These are phyloP conservation scores for Cydonia oblonga DNA, from an alignment of 331 rosid species.

Conservation along the genomic window DNA sequence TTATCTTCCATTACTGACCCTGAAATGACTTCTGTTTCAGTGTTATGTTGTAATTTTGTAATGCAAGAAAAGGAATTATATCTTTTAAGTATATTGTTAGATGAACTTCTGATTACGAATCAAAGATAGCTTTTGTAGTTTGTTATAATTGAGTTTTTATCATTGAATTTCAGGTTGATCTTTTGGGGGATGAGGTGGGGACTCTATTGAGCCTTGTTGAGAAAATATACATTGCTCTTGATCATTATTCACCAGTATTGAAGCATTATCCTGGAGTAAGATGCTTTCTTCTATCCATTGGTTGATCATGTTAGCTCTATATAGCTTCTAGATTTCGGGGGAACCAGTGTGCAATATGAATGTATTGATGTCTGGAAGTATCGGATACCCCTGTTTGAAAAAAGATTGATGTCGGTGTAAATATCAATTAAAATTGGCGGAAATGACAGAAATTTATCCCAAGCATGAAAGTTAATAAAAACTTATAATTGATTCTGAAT, in stretches of 20 bases:
- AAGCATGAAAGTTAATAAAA: neutral
- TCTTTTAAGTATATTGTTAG: neutral
- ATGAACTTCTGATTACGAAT: neutral
- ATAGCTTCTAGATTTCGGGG: neutral
- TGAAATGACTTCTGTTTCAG: neutral
- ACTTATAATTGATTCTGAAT: neutral
- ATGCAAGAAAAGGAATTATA: neutral
- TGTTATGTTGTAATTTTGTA: neutral
- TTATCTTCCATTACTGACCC: neutral
- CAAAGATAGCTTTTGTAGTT: neutral
- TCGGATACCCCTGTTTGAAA: neutral
- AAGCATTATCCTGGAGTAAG: conserved; percentile 95
- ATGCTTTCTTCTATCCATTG: conserved; percentile 3
- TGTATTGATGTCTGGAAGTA: neutral
- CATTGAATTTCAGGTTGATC: conserved; percentile 72
- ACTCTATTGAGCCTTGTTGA: conserved; percentile 66
- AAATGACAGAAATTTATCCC: neutral
- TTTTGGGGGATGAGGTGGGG: conserved; percentile 78
- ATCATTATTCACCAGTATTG: conserved; percentile 89
- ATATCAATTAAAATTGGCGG: neutral
- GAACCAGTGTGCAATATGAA: neutral
- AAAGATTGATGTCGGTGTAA: neutral
- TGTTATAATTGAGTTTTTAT: conserved; percentile 5
- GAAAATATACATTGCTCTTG: conserved; percentile 73
- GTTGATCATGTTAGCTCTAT: neutral